phyloP scores from a whole-genome alignment of 2,329 filamentous ascomycete genomes.

The Hymenotorrendiella dingleyae region DNA sequence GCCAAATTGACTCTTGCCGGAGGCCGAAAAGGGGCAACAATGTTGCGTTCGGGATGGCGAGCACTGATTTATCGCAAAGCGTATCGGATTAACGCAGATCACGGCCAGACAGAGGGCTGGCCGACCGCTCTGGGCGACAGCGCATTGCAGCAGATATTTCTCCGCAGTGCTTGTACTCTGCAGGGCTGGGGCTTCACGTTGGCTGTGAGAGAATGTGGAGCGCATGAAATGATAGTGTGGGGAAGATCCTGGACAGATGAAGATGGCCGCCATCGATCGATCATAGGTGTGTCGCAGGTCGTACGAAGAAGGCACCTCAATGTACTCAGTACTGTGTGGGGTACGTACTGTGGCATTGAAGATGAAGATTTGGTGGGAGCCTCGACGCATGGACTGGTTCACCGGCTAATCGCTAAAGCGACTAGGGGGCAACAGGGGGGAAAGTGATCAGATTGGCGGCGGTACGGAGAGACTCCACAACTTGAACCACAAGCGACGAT shows the following conservation, averaged over 20 bases:
- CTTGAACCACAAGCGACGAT: too few species aligned
- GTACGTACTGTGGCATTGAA: neutral
- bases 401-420: slow-evolving; percentile 1
- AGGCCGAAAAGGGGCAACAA: neutral
- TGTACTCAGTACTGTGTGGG: neutral
- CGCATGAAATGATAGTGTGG: slow-evolving; percentile 11
- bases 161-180: slow-evolving; percentile 1
- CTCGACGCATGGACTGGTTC: slow-evolving; percentile 7
- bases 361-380: neutral
- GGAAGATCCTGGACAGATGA: slow-evolving; percentile 1
- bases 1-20: too few species aligned
- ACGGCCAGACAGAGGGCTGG: neutral
- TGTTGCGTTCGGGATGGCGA: neutral
- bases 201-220: slow-evolving; percentile 2
- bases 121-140: too few species aligned
- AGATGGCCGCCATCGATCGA: too few species aligned
- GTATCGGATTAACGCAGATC: neutral
- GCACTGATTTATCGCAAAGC: neutral
- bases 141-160: slow-evolving; percentile 2
- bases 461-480: too few species aligned
- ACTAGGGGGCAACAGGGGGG: neutral
- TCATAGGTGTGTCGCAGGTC: too few species aligned
- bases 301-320: too few species aligned
- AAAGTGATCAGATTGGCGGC: slow-evolving; percentile 11
- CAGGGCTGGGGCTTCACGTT: neutral